These are phyloP conservation scores for Gnomoniopsis sp. DNA, from an alignment of 2,329 filamentous ascomycete species.

Conservation along the genomic window DNA sequence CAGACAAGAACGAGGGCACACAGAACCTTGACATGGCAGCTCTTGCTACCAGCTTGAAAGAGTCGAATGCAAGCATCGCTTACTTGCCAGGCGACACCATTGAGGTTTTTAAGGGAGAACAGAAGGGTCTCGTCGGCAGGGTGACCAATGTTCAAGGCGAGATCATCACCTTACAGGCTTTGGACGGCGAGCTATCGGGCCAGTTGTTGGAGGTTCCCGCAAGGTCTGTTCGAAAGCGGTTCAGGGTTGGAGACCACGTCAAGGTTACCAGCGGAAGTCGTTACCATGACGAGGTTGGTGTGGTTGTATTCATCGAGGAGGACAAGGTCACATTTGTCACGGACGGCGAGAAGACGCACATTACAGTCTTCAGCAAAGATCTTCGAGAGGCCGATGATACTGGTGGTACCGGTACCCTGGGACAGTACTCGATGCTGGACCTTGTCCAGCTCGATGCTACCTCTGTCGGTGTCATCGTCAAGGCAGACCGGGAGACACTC, in stretches of 20 bases:
- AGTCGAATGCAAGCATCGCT: constrained; percentile 73
- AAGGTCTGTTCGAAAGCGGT: constrained; percentile 88
- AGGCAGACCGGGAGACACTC: constrained; percentile 90
- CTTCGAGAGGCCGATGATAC: constrained; percentile 89
- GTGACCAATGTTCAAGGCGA: constrained; percentile 84
- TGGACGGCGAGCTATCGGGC: constrained; percentile 75
- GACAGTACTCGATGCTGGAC: constrained; percentile 88
- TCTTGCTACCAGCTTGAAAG: constrained; percentile 84
- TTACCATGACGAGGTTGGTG: constrained; percentile 92
- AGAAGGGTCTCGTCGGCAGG: constrained; percentile 84
- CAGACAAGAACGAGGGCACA: constrained; percentile 77
- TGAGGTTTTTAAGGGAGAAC: constrained; percentile 93
- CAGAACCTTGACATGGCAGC: constrained; percentile 92
- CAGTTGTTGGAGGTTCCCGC: constrained; percentile 90
- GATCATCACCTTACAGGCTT: constrained; percentile 85
- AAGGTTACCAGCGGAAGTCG: constrained; percentile 96
- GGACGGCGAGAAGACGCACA: constrained; percentile 88
- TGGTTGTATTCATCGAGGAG: constrained; percentile 90
- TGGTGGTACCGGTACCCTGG: constrained; percentile 78
- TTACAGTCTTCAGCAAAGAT: constrained; percentile 98
- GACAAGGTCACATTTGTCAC: constrained; percentile 91
- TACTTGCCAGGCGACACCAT: constrained; percentile 95
- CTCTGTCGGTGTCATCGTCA: constrained; percentile 89
- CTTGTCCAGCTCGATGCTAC: constrained; percentile 90
- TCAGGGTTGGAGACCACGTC: constrained; percentile 92